Evolutionary conservation across 1,284 basidiomycete genomes (phyloP).

Genomic region (Schizophyllum commune): DNA sequence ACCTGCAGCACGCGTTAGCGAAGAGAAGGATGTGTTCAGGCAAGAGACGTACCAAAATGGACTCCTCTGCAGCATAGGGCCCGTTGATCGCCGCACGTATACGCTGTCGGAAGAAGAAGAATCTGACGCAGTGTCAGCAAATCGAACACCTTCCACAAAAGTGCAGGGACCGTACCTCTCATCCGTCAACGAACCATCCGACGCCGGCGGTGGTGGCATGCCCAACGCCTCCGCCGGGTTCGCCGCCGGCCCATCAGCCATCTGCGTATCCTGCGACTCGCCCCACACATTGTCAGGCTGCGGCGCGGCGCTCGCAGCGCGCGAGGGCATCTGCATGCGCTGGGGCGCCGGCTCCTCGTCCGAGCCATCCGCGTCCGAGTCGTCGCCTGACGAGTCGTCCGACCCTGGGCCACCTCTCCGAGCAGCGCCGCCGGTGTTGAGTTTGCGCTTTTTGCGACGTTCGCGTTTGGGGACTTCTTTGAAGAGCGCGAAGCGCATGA

Average conservation of each 20-base stretch:
- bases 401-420: conserved; percentile 30
- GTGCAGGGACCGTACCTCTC: neutral
- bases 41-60: neutral
- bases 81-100: neutral
- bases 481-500: conserved; percentile 96
- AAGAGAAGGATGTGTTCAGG: neutral
- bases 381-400: conserved; percentile 35
- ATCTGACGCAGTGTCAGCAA: neutral
- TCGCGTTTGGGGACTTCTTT: conserved; percentile 89
- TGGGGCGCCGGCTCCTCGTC: conserved; percentile 45
- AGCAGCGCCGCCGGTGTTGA: conserved; percentile 53
- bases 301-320: neutral
- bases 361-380: conserved; percentile 35
- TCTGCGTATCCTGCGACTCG: conserved; percentile 3
- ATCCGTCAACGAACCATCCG: neutral
- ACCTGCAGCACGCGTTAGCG: neutral
- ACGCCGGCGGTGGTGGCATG: conserved; percentile 3
- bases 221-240: neutral
- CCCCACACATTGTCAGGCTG: conserved; percentile 5
- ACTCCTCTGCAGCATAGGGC: neutral
- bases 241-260: neutral
- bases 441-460: conserved; percentile 74
- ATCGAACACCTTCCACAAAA: too few species aligned
- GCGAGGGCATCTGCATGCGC: conserved; percentile 41
- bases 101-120: neutral